A percentile compares a stretch with the other conserved stretches of the same genome.
Conservation (phyloP, 306 rosid species). For the Cicer judaicum region DNA sequence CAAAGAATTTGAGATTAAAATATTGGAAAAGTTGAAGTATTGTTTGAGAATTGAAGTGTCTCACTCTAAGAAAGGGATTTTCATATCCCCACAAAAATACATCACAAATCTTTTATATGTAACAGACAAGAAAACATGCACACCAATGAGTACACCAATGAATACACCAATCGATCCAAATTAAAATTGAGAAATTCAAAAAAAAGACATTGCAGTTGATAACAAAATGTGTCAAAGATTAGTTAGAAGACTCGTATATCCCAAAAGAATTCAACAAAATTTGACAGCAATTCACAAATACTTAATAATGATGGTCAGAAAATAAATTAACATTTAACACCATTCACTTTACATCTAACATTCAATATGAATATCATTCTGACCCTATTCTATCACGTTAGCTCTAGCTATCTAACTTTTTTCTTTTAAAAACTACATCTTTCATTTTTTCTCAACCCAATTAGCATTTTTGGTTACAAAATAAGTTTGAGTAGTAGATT, state of each 20-base stretch:
- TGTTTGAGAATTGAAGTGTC: too few species aligned
- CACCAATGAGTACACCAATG: too few species aligned
- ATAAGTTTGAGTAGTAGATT: slow-evolving; percentile 27
- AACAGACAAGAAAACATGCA: too few species aligned
- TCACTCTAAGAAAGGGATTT: too few species aligned
- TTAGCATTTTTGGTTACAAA: slow-evolving; percentile 5
- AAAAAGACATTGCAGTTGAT: too few species aligned
- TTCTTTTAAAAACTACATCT: slow-evolving; percentile 1
- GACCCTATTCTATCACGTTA: slow-evolving; percentile 10
- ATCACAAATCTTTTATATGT: too few species aligned
- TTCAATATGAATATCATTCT: slow-evolving; percentile 1
- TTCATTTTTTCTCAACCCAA: slow-evolving; percentile 5
- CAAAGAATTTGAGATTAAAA: too few species aligned
- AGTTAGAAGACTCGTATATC: not conserved
- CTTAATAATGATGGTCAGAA: not conserved
- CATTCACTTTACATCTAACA: not conserved
- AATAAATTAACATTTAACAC: slow-evolving; percentile 2
- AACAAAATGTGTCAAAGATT: too few species aligned
- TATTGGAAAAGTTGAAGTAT: too few species aligned
- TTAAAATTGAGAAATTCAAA: too few species aligned
- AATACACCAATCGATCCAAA: too few species aligned
- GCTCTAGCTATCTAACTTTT: slow-evolving; percentile 5
- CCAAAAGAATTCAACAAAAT: not conserved
- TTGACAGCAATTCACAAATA: not conserved
- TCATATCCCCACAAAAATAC: too few species aligned